These are phyloP conservation scores for Paulinella micropora DNA, from an alignment of 78 protist species.

Conservation along the genomic window DNA sequence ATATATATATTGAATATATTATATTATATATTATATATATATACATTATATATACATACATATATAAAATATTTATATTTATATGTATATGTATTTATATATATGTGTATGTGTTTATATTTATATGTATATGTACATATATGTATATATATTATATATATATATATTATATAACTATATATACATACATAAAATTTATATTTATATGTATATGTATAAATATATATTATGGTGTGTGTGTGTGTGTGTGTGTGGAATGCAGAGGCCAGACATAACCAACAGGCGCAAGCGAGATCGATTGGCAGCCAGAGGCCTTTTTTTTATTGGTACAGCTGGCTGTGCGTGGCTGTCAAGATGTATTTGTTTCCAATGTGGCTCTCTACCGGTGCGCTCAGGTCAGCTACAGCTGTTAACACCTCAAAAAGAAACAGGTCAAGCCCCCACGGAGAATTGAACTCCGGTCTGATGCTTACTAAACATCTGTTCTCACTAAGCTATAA, in stretches of 20 bases:
- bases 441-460: too few species aligned
- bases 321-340: neutral
- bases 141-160: neutral
- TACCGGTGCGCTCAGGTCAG: neutral
- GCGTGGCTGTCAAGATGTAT: neutral
- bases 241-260: neutral
- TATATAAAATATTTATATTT: neutral
- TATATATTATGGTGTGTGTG: neutral
- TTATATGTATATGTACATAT: neutral
- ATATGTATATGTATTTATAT: neutral
- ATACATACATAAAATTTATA: neutral
- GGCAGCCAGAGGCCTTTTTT: neutral
- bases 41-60: neutral
- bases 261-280: too few species aligned
- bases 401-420: too few species aligned
- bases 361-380: neutral
- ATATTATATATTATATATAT: neutral
- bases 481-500: too few species aligned
- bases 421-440: too few species aligned
- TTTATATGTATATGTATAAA: neutral
- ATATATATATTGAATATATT: neutral
- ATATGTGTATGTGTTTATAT: neutral
- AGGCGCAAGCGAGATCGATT: neutral
- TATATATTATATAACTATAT: neutral
- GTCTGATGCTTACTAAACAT: too few species aligned